Base-by-base conservation (phyloP, 345 rosid species). In the Eucalyptus globulus region DNA sequence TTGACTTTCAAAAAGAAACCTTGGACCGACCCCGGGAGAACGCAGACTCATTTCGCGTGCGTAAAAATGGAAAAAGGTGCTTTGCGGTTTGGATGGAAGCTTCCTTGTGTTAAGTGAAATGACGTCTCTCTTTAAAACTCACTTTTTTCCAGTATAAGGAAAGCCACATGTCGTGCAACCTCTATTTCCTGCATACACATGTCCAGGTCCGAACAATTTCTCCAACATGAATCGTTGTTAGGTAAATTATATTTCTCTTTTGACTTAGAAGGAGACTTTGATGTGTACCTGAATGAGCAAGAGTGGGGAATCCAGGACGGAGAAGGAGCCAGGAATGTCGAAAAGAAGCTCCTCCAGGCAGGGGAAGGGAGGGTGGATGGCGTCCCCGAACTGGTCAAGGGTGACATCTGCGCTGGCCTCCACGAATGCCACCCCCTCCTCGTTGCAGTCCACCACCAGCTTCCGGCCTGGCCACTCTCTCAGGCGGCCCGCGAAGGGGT, bases 381-480 rank as follows among this genome's bases (percentile, higher is more conserved):
- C 31, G 24, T 90, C 88, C 26, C 80, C 89, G 9, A 90, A 72
- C 3, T 65, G 86, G 53, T 85, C 86, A 17, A 90, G 88, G 22
- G 65, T 65, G 49, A 86, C 67, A 29, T 90, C 89, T 16, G 91
- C 91, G 21, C 88, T 89, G 12, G 80, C 58, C 76, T 47, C 49
- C 17, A 87, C 83, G 80, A 90, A 90, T 62, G 53, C 9, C 21
- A 88, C 88, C 11, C 91, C 91, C 49, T 90, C 89, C 54, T 45
- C 90, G 49, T 87, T 86, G 87, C 90, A 88, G 31, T 90, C 91
- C 67, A 90, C 91, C 26, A 83, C 54, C 49, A 88, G 89, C 86
- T 90, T 90, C 50, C 58, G 11, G 49, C 53, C 72, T 3, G 67
- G 86, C 62, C 80, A 43, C 85, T 88, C 88, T 43, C 83, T 90